Evolutionary conservation across 2,329 filamentous ascomycete genomes (phyloP).

Genomic region (Nemania sp.): DNA sequence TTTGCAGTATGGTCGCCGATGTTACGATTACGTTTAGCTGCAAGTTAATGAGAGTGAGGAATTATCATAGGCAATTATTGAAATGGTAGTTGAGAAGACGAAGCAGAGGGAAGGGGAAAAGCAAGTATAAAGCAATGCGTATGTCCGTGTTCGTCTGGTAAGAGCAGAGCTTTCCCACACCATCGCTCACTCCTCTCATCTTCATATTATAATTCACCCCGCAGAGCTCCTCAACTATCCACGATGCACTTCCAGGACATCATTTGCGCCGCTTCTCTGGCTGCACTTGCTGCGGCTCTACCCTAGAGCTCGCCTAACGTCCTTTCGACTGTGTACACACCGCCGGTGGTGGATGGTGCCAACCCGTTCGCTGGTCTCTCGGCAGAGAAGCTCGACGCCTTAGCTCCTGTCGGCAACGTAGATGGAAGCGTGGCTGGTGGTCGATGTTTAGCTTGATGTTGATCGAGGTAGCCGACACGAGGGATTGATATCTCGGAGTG

Average conservation of each 20-base stretch:
- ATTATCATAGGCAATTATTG: neutral
- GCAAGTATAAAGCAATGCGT: neutral
- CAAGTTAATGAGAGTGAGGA: neutral
- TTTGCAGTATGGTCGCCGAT: no score
- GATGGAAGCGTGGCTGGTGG: neutral
- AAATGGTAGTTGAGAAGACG: neutral
- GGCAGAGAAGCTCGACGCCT: neutral
- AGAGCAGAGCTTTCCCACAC: neutral
- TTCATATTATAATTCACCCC: neutral
- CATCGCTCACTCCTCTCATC: neutral
- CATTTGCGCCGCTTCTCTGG: neutral
- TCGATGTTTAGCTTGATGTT: neutral
- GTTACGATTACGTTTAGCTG: neutral
- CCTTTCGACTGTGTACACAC: neutral
- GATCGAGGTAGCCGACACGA: neutral
- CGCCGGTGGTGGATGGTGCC: neutral
- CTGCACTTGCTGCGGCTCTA: neutral
- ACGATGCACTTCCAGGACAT: neutral
- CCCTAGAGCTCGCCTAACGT: neutral
- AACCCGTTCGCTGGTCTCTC: neutral
- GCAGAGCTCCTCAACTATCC: neutral
- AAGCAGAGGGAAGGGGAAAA: neutral
- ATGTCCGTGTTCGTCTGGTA: neutral
- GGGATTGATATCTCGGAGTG: neutral
- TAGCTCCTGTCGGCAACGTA: neutral